Conservation (phyloP, 164 flowering plant species). For the Berberis vulgaris region DNA sequence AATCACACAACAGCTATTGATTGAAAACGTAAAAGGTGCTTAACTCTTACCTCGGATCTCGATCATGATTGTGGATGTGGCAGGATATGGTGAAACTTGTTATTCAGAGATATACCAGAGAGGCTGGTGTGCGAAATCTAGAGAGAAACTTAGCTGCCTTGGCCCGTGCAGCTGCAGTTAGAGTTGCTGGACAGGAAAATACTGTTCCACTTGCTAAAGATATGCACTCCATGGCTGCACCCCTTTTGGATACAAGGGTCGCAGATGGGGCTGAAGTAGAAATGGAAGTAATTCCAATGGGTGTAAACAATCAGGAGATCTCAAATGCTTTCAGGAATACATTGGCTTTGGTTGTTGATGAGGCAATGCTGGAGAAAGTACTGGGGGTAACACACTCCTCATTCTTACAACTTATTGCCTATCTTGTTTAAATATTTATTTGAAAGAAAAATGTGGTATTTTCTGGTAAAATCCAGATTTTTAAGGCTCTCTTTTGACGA, state of each 20-base stretch:
- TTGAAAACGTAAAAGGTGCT: too few species aligned
- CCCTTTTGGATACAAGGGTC: conserved; percentile 67
- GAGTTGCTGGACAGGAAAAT: conserved; percentile 81
- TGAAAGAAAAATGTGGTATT: too few species aligned
- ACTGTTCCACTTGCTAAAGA: conserved; percentile 58
- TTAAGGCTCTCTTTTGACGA: background rate
- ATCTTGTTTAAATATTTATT: too few species aligned
- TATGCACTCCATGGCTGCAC: conserved; percentile 60
- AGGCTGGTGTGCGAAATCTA: conserved; percentile 93
- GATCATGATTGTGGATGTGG: conserved; percentile 11
- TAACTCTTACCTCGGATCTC: too few species aligned
- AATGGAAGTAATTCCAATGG: conserved; percentile 94
- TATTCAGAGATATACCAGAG: conserved; percentile 88
- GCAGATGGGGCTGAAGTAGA: conserved; percentile 90
- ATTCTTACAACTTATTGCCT: too few species aligned
- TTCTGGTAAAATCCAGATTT: background rate
- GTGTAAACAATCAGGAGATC: conserved; percentile 66
- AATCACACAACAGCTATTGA: too few species aligned
- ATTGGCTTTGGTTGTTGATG: conserved; percentile 79
- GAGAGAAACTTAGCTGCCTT: conserved; percentile 94
- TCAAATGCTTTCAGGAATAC: conserved; percentile 55
- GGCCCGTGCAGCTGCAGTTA: conserved; percentile 98
- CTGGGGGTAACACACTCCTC: conserved; percentile 53
- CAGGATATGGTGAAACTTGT: conserved; percentile 84
- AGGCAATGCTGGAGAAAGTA: conserved; percentile 87